phyloP scores from a whole-genome alignment of 2,329 filamentous ascomycete species.

The Arthrobotrys sinensis region DNA sequence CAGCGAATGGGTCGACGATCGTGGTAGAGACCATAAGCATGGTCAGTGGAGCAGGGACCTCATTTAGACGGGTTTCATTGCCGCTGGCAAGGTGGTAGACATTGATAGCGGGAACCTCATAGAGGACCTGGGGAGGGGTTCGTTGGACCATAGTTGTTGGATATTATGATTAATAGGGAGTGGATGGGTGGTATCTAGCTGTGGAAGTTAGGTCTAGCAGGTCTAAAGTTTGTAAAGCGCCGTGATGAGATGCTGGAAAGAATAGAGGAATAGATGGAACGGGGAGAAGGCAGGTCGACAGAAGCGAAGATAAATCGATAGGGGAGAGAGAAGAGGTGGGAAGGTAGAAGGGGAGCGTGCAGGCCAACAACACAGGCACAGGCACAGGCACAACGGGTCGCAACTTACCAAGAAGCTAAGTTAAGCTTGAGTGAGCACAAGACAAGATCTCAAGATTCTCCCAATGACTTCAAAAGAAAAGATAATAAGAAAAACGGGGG shows the following conservation, averaged over 20 bases:
- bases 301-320: background rate
- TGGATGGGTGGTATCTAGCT: background rate
- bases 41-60: constrained; percentile 87
- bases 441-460: background rate
- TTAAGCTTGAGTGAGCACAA: background rate
- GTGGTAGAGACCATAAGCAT: constrained; percentile 95
- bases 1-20: constrained; percentile 73
- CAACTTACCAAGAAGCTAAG: constrained; percentile 12
- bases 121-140: constrained; percentile 72
- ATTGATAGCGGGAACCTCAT: constrained; percentile 85
- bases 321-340: background rate
- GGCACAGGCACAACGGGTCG: background rate
- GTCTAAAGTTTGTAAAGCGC: background rate
- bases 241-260: background rate
- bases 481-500: background rate
- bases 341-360: background rate
- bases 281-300: background rate
- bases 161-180: constrained; percentile 10
- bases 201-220: background rate
- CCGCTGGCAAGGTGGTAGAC: constrained; percentile 94
- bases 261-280: background rate
- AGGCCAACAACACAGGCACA: constrained; percentile 3
- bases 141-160: constrained; percentile 48
- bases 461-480: background rate
- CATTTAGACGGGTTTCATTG: constrained; percentile 84